Evolutionary conservation across 257 asterid genomes (phyloP).

Genomic region (Voacanga thouarsii): DNA sequence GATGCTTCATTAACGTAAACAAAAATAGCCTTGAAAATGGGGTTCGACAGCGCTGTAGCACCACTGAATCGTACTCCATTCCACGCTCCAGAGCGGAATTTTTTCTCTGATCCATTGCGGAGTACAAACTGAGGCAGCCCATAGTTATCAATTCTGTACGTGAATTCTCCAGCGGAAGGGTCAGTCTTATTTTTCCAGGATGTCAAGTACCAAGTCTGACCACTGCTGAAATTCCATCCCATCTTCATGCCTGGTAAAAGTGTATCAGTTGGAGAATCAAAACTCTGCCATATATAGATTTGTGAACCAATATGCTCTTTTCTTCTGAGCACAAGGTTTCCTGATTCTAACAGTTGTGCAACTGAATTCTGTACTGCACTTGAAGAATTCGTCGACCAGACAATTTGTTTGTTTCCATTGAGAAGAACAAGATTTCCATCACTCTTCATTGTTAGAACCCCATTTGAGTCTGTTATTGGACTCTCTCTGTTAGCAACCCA

Average conservation of each 20-base stretch:
- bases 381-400: conserved; percentile 27
- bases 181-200: conserved; percentile 22
- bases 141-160: conserved; percentile 10
- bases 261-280: conserved; percentile 27
- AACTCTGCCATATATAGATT: conserved; percentile 28
- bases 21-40: not conserved
- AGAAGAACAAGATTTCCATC: conserved; percentile 16
- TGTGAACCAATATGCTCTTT: not conserved
- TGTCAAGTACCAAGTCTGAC: no score
- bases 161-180: conserved; percentile 29
- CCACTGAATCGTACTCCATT: not conserved
- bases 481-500: conserved; percentile 32
- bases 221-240: conserved; percentile 3
- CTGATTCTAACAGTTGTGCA: not conserved
- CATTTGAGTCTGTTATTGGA: conserved; percentile 16
- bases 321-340: not conserved
- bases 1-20: not conserved
- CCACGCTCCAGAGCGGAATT: not conserved
- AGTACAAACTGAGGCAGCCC: conserved; percentile 26
- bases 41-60: not conserved
- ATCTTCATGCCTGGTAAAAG: conserved; percentile 21
- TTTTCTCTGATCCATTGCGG: conserved; percentile 10
- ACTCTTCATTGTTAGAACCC: conserved; percentile 11
- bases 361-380: conserved; percentile 1
- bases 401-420: conserved; percentile 5